These are phyloP conservation scores for Trichoderma afroharzianum DNA, from an alignment of 2,329 filamentous ascomycete genomes.

Conservation along the genomic window DNA sequence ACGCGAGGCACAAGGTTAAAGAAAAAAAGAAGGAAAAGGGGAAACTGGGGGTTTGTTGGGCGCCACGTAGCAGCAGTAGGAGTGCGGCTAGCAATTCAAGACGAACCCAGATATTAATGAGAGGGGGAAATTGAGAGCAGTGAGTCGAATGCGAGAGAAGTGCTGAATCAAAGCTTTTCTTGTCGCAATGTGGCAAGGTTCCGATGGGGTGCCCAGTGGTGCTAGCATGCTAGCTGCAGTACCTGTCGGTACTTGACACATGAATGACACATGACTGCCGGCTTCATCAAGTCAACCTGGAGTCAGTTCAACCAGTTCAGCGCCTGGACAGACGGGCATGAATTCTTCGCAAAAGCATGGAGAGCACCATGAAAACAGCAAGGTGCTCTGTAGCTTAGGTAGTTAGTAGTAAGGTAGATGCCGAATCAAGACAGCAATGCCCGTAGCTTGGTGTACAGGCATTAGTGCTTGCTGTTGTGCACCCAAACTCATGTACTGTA, in stretches of 20 bases:
- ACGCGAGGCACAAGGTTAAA: background rate
- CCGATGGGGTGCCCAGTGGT: background rate
- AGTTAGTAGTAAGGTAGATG: background rate
- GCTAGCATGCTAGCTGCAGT: background rate
- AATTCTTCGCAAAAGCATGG: no score
- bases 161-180: background rate
- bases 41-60: background rate
- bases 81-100: background rate
- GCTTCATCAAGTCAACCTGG: background rate
- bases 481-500: background rate
- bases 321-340: no score
- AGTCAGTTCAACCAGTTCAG: no score
- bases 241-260: background rate
- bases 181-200: background rate
- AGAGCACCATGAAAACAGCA: no score
- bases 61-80: background rate
- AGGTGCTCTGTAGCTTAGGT: no score
- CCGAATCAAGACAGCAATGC: background rate
- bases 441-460: no score
- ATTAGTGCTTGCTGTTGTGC: background rate
- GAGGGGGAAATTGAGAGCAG: background rate
- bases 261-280: background rate
- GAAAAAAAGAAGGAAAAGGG: background rate
- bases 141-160: background rate
- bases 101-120: background rate